Base-by-base conservation (phyloP, 2,329 filamentous ascomycete genomes). In the Ceratocystis colombiana region DNA sequence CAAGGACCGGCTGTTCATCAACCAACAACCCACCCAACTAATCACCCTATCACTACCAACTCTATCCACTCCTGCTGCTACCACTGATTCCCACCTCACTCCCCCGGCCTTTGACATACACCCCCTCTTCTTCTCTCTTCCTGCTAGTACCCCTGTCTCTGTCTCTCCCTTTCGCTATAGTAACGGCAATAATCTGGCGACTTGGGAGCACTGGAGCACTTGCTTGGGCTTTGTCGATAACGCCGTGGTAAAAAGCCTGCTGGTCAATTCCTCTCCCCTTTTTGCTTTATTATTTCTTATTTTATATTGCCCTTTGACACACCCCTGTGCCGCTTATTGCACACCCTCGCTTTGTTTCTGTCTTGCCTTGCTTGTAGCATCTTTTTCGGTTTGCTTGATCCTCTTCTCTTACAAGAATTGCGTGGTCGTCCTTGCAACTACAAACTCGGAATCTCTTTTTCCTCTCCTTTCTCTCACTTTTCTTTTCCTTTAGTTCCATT, bases 331-430 rank as follows among this genome's bases (percentile, higher is more conserved):
- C 10, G 37, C 37, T 41, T 41, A 15, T 28, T 57, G 53, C 53
- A 30, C 22, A 6, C 28, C 28, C 53, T 22, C 44, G 20, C 20
- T 62, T 44, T 66, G 20, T 61, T 55, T 62, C 59, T 61, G 37
- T 44, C 22, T 7, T 30, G 41, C 57, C 64, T 48, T 61, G 61
- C 30, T 63, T 41, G 41, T 63, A 28, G 61, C 45, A 46, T 63
- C 61, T 63, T 33, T 33, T 57, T 63, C 61, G 41, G 61, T 55
- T 62, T 66, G 37, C 46, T 57, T 22, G 45, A 62, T 61, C 61
- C 64, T 66, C 64, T 66, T 50, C n/a, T 41, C 37, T 41, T 30
- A 62, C 55, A 62, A 66, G 46, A 66, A 46, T 33, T 63, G 61
- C 33, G 64, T 33, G 64, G 64, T 46, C 45, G 30, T 48, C 20